Evolutionary conservation across 495 filamentous ascomycete genomes (phyloP).

Genomic region (Lasiosphaeria miniovina): DNA sequence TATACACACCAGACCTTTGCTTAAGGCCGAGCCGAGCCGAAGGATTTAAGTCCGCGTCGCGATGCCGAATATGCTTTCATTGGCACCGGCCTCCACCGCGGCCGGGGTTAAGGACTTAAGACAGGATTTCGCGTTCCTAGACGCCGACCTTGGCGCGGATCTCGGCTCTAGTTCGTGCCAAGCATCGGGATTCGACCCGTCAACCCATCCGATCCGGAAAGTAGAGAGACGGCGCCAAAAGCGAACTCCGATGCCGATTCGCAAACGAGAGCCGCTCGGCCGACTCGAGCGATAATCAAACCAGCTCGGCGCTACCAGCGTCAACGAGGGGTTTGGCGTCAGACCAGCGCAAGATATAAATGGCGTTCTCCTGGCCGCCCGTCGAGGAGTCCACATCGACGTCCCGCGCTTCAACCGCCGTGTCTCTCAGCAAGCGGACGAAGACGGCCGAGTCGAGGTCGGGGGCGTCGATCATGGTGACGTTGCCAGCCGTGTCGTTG

Average conservation of each 20-base stretch:
- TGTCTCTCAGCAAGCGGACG: slow-evolving; percentile 65
- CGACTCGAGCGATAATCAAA: slow-evolving; percentile 46
- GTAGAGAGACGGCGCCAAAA: too few species aligned
- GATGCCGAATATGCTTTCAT: too few species aligned
- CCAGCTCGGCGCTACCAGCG: slow-evolving; percentile 75
- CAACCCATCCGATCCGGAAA: too few species aligned
- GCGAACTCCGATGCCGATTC: not conserved
- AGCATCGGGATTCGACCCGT: too few species aligned
- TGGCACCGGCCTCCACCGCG: too few species aligned
- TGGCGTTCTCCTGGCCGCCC: slow-evolving; percentile 73
- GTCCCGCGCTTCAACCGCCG: slow-evolving; percentile 52
- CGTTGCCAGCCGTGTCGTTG: slow-evolving; percentile 85
- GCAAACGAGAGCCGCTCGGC: not conserved
- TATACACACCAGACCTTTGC: not conserved
- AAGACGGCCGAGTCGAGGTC: slow-evolving; percentile 83
- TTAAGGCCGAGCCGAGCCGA: not conserved
- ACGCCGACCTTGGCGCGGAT: too few species aligned
- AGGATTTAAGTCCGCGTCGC: not conserved
- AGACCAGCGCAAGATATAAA: slow-evolving; percentile 84
- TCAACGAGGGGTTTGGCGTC: slow-evolving; percentile 69
- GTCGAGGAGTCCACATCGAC: slow-evolving; percentile 56
- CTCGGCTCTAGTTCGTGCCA: too few species aligned
- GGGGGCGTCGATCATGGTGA: slow-evolving; percentile 87
- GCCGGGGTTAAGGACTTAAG: too few species aligned
- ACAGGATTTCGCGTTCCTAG: too few species aligned